These are phyloP conservation scores for Puccinia coronata DNA, from an alignment of 1,284 basidiomycete genomes.

Conservation along the genomic window DNA sequence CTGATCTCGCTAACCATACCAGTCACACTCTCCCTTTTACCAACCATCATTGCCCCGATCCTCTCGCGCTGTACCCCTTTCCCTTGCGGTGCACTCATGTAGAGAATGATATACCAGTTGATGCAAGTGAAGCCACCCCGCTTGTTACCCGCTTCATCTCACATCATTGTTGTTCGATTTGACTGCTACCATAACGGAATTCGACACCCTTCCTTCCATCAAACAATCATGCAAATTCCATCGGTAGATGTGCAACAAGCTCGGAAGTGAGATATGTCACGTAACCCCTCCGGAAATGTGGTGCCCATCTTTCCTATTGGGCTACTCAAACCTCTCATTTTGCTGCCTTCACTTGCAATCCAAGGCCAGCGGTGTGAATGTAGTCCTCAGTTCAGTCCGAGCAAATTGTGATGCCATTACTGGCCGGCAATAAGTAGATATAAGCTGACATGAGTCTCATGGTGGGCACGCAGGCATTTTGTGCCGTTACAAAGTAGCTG, in stretches of 20 bases:
- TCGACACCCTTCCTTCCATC: neutral
- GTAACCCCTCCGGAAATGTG: neutral
- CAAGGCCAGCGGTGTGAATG: too few relatives aligned
- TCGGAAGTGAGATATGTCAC: neutral
- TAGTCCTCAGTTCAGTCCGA: too few relatives aligned
- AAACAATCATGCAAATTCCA: neutral
- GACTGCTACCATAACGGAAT: neutral
- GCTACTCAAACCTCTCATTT: too few relatives aligned
- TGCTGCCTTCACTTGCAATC: too few relatives aligned
- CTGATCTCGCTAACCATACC: constrained; percentile 9
- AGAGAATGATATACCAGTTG: neutral
- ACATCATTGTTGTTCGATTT: neutral
- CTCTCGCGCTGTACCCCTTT: neutral
- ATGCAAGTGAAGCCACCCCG: neutral
- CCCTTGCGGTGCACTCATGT: neutral
- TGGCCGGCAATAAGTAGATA: too few relatives aligned
- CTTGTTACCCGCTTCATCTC: neutral
- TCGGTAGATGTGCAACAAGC: neutral
- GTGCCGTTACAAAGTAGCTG: neutral
- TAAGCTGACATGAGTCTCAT: too few relatives aligned
- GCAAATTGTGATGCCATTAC: too few relatives aligned
- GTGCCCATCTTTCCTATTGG: neutral
- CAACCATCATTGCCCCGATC: neutral
- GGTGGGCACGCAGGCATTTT: too few relatives aligned
- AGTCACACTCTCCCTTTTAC: neutral